Base-by-base conservation (phyloP, 305 asterid genomes). In the Withania somnifera region DNA sequence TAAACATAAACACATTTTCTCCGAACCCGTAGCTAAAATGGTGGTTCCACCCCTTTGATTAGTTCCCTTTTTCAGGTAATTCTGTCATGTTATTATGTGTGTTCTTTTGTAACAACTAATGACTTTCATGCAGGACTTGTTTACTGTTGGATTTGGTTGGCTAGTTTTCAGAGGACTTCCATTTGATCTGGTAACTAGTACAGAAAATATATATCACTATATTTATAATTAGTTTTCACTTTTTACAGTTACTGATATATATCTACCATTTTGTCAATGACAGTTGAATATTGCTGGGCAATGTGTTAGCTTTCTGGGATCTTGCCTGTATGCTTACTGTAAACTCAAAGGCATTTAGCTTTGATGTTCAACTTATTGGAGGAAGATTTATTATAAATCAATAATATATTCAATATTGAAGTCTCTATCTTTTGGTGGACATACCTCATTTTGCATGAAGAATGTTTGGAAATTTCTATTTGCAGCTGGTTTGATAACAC, bases 211-310 rank as follows among this genome's bases (percentile, higher is more conserved):
- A 20, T 45, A 67, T 22, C 15, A 57, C 51, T 36, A 47, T 63
- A 20, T 68, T 52, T 14, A 20, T 22, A 5, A 61, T 50, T 32
- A 34, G 7, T 26, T 32, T 53, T 20, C 1, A 13, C 2, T 26
- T 32, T 13, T 17, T 6, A 47, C 36, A 30, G 26, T 6, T 17
- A 80, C 77, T 80, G 10, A 47, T 34, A 11, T 52, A 5, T 30
- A 36, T 30, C 47, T 78, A 78, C 6, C 20, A 54, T 54, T 77
- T 53, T 53, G 10, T 78, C 60, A 58, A 68, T 64, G 63, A 14
- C 86, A 84, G 86, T 63, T 81, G 69, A 84, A 84, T 50, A 54
- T 84, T 54, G 84, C 32, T 47, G 86, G 84, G 30, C 86, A 84
- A 45, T 80, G 71, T 75, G 45, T 84, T 15, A 78, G 82, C 67